Evolutionary conservation across 768 basidiomycete species (phyloP), one percentile per base, ranked within the genome.

Genomic region (Trametes elegans): DNA sequence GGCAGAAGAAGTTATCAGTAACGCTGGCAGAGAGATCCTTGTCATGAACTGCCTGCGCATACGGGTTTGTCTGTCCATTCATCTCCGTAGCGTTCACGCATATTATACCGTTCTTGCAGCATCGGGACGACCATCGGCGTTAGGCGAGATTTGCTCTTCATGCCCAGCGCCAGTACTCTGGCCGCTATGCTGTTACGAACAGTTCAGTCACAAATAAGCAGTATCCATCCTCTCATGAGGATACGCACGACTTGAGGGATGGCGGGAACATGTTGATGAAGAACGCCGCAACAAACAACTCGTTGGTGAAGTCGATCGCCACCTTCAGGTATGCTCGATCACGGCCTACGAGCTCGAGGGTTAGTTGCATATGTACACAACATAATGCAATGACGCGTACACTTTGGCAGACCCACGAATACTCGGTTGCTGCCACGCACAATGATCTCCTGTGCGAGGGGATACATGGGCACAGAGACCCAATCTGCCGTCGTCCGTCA

Each of bases 391-490:
- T 26, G n/a, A 18, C 3, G 36, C 58, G 16, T 31, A 63, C 62
- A 63, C 19, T 43, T 36, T 4, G 62, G 62, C 3, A 60, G 40
- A 1, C 62, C 62, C 28, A 63, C 56, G 32, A 63, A 58, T n/a
- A 57, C 54, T 2, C 62, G 58, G 35, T 60, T 63, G 43, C 55
- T 58, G n/a, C 49, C 57, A 8, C 62, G 58, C 6, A 53, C 56
- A 7, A 63, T 50, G 18, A 60, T 51, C 49, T 60, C 27, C 40
- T 53, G 49, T 23, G 60, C 57, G 23, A 56, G 24, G 3, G 50
- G 48, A 21, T 44, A 49, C 2, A 45, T 36, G 11, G 27, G 24
- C 4, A 63, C 53, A 0, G 21, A 28, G 1, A 44, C 32, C 49
- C 48, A 54, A 2, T 54, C 55, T 57, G 32, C 3, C 11, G 24